Evolutionary conservation across 1,284 basidiomycete genomes (phyloP).

Genomic region (Naganishia liquefaciens): DNA sequence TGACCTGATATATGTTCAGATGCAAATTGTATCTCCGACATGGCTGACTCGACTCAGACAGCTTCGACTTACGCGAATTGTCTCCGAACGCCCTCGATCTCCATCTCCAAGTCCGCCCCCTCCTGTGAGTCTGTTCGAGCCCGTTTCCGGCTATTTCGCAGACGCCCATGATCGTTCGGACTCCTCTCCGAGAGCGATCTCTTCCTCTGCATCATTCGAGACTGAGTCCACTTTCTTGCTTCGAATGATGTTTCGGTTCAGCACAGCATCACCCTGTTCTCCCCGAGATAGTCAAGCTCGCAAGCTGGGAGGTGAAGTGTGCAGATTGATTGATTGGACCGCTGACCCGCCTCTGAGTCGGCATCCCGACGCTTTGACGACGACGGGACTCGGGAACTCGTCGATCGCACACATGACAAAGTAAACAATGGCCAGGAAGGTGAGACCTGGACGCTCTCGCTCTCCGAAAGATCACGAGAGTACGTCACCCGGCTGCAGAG

Average conservation of each 20-base stretch:
- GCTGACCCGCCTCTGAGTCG: too few species aligned
- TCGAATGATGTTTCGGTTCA: neutral
- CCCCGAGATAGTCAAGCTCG: too few species aligned
- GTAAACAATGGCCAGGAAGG: neutral
- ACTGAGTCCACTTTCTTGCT: neutral
- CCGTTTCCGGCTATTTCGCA: slow-evolving; percentile 1
- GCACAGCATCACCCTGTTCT: neutral
- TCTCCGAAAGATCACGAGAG: neutral
- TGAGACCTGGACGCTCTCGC: neutral
- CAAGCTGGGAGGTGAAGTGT: too few species aligned
- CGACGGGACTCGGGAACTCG: too few species aligned
- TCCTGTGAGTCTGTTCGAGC: neutral
- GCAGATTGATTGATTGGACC: too few species aligned
- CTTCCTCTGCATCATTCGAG: slow-evolving; percentile 12
- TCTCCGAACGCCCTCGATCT: slow-evolving; percentile 9
- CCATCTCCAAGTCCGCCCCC: too few species aligned
- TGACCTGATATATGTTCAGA: slow-evolving; percentile 4
- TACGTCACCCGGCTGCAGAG: too few species aligned
- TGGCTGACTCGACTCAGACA: neutral
- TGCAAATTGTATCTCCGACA: neutral
- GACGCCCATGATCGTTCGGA: neutral
- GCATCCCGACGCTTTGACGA: too few species aligned
- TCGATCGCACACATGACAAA: neutral
- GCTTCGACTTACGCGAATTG: slow-evolving; percentile 18
- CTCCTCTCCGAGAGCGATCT: neutral